phyloP scores from a whole-genome alignment of 257 asterid species.

The Salvia miltiorrhiza region DNA sequence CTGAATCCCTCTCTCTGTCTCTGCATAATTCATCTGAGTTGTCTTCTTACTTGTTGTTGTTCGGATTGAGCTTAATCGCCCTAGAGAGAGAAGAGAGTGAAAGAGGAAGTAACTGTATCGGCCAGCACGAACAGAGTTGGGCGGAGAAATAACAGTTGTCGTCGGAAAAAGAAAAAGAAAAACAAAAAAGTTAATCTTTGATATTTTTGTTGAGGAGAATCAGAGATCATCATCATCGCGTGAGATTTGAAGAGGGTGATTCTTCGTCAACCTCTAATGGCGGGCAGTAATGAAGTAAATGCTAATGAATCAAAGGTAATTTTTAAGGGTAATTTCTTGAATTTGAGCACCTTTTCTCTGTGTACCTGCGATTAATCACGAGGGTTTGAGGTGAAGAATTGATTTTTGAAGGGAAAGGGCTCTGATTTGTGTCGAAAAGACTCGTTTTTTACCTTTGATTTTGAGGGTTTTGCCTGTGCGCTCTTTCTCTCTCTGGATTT shows the following conservation, averaged over 20 bases:
- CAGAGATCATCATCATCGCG: constrained; percentile 13
- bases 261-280: constrained; percentile 32
- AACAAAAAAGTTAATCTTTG: neutral
- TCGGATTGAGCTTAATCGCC: neutral
- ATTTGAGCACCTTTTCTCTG: neutral
- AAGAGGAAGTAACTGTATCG: neutral
- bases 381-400: constrained; percentile 14
- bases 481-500: constrained; percentile 4
- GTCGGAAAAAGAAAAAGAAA: neutral
- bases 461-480: constrained; percentile 17
- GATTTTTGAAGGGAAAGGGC: neutral
- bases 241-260: neutral
- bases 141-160: neutral
- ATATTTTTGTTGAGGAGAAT: constrained; percentile 2
- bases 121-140: constrained; percentile 1
- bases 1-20: constrained; percentile 27
- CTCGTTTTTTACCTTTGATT: constrained; percentile 22
- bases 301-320: constrained; percentile 48
- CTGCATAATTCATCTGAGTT: constrained; percentile 16
- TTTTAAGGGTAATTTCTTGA: neutral
- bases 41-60: constrained; percentile 31
- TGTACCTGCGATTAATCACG: neutral
- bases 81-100: neutral
- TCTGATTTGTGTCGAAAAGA: constrained; percentile 23
- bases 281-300: constrained; percentile 51